Conservation (phyloP, 2,329 filamentous ascomycete species). For the Scedosporium boydii region DNA sequence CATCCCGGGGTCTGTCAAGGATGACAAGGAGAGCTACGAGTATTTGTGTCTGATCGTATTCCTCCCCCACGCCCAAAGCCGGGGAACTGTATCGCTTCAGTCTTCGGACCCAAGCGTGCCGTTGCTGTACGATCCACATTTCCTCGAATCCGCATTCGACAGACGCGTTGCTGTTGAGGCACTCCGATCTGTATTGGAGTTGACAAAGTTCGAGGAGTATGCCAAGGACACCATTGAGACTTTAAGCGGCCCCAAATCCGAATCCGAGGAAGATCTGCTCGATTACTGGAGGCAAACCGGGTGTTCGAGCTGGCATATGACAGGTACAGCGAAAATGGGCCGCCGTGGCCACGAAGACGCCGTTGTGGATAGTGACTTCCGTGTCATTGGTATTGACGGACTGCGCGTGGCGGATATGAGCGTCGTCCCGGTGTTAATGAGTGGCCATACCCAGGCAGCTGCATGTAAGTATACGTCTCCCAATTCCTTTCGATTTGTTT, state of each 20-base stretch:
- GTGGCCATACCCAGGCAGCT: conserved; percentile 31
- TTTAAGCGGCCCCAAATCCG: conserved; percentile 32
- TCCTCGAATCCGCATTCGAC: conserved; percentile 45
- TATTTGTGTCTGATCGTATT: conserved; percentile 35
- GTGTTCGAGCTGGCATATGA: conserved; percentile 44
- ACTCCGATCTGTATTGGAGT: conserved; percentile 29
- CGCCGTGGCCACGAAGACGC: conserved; percentile 26
- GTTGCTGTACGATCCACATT: conserved; percentile 42
- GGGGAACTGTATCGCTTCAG: conserved; percentile 40
- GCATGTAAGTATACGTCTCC: conserved; percentile 29
- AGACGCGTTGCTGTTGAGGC: conserved; percentile 37
- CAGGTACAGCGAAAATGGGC: conserved; percentile 49
- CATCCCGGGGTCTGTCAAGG: conserved; percentile 25
- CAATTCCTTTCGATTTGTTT: conserved; percentile 22
- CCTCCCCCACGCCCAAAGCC: conserved; percentile 42
- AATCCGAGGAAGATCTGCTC: conserved; percentile 44
- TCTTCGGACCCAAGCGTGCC: conserved; percentile 41
- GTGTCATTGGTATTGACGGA: conserved; percentile 21
- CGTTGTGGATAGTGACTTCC: conserved; percentile 23
- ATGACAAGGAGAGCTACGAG: conserved; percentile 19
- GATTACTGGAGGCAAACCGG: conserved; percentile 31
- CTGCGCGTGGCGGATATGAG: conserved; percentile 21
- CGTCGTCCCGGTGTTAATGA: conserved; percentile 15
- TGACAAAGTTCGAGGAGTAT: conserved; percentile 33
- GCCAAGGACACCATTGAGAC: conserved; percentile 31